These are phyloP conservation scores for Stropharia rugosoannulata DNA, from an alignment of 768 basidiomycete genomes.

Conservation along the genomic window DNA sequence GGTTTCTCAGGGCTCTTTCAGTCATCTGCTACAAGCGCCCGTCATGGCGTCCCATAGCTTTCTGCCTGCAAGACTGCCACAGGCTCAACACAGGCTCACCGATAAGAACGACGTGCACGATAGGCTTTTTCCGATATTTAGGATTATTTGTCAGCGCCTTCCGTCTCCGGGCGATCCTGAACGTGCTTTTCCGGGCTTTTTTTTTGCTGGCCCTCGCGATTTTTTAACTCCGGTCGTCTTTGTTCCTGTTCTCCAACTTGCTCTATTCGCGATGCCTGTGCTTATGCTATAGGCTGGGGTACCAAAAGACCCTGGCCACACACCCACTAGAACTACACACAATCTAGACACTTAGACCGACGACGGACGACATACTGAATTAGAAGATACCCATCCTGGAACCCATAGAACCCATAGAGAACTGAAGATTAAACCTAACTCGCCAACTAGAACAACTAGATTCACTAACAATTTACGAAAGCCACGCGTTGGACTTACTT, in stretches of 20 bases:
- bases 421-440: no score
- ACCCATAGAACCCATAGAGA: no score
- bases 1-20: slow-evolving; percentile 1
- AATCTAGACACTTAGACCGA: slow-evolving; percentile 20
- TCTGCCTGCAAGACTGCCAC: neutral
- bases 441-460: no score
- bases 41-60: neutral
- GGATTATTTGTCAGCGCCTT: slow-evolving; percentile 14
- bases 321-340: slow-evolving; percentile 15
- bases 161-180: slow-evolving; percentile 11
- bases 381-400: slow-evolving; percentile 14
- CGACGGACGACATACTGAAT: slow-evolving; percentile 4
- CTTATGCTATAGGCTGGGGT: slow-evolving; percentile 52
- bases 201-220: slow-evolving; percentile 13
- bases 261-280: slow-evolving; percentile 43
- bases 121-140: slow-evolving; percentile 4
- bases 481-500: neutral
- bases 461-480: no score
- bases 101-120: neutral
- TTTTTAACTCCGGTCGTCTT: slow-evolving; percentile 2
- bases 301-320: slow-evolving; percentile 34
- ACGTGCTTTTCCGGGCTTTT: slow-evolving; percentile 15
- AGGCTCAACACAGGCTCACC: neutral
- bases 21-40: neutral
- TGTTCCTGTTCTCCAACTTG: slow-evolving; percentile 7